Evolutionary conservation across 1,284 basidiomycete species (phyloP).

Genomic region (Spongiforma sp.): DNA sequence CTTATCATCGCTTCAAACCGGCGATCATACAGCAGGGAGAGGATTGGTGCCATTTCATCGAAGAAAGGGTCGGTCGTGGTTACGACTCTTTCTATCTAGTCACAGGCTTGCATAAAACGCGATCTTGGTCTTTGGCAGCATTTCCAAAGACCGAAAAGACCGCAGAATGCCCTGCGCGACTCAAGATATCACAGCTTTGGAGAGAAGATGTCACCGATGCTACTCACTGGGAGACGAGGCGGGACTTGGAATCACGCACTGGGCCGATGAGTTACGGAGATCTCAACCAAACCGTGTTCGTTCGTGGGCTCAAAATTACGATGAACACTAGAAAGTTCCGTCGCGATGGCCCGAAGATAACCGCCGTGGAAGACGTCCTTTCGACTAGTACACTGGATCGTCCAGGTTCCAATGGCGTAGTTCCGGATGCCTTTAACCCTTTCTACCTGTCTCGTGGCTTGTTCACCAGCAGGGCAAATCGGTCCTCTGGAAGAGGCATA

Average conservation of each 20-base stretch:
- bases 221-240: neutral
- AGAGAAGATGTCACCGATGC: neutral
- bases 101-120: constrained; percentile 18
- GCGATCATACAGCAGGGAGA: constrained; percentile 1
- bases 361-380: constrained; percentile 1
- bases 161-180: constrained; percentile 5
- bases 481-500: neutral
- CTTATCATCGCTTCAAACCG: constrained; percentile 1
- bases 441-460: neutral
- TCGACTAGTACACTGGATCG: neutral
- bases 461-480: neutral
- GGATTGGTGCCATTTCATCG: constrained; percentile 17
- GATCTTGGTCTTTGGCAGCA: constrained; percentile 18
- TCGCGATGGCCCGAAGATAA: constrained; percentile 7
- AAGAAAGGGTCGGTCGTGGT: constrained; percentile 10
- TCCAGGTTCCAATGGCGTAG: neutral
- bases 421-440: neutral
- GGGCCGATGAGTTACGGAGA: constrained; percentile 1
- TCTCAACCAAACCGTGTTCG: constrained; percentile 11
- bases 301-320: constrained; percentile 21
- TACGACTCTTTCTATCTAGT: constrained; percentile 24
- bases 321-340: constrained; percentile 6
- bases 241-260: neutral
- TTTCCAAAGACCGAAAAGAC: constrained; percentile 3
- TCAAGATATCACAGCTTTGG: constrained; percentile 4